Evolutionary conservation across 257 asterid genomes (phyloP).

Genomic region (Nicotiana benthamiana): DNA sequence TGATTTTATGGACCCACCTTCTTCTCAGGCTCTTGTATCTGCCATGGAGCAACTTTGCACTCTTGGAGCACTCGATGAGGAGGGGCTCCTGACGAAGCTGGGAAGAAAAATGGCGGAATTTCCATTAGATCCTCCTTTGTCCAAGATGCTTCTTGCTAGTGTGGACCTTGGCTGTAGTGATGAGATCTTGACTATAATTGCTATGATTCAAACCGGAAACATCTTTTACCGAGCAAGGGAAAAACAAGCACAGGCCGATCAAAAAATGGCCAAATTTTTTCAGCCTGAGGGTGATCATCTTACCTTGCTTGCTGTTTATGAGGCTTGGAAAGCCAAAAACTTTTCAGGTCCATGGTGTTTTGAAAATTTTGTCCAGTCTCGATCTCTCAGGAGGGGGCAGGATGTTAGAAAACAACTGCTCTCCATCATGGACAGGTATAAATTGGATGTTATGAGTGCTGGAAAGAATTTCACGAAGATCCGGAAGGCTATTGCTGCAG

Average conservation of each 20-base stretch:
- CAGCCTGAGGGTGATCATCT: constrained; percentile 95
- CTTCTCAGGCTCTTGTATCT: no score
- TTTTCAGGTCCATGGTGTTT: constrained; percentile 95
- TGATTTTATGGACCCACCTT: no score
- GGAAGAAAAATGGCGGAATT: no score
- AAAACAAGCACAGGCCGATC: constrained; percentile 96
- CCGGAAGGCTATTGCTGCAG: constrained; percentile 84
- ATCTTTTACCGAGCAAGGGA: constrained; percentile 91
- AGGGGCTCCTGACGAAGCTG: no score
- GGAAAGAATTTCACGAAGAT: constrained; percentile 80
- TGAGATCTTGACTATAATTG: constrained; percentile 82
- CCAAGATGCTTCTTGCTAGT: constrained; percentile 76
- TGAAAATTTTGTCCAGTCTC: constrained; percentile 83
- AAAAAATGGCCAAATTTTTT: constrained; percentile 78
- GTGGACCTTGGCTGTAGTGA: constrained; percentile 92
- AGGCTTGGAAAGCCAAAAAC: constrained; percentile 91
- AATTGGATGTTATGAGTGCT: constrained; percentile 75
- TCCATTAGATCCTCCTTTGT: no score
- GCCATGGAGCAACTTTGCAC: no score
- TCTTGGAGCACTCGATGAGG: no score
- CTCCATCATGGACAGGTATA: constrained; percentile 89
- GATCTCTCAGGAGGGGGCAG: constrained; percentile 81
- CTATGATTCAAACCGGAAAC: constrained; percentile 92
- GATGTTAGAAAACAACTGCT: constrained; percentile 88
- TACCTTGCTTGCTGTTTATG: constrained; percentile 87